These are phyloP conservation scores for Sungouiozyma intestinalis DNA, from an alignment of 805 yeast species.

Conservation along the genomic window DNA sequence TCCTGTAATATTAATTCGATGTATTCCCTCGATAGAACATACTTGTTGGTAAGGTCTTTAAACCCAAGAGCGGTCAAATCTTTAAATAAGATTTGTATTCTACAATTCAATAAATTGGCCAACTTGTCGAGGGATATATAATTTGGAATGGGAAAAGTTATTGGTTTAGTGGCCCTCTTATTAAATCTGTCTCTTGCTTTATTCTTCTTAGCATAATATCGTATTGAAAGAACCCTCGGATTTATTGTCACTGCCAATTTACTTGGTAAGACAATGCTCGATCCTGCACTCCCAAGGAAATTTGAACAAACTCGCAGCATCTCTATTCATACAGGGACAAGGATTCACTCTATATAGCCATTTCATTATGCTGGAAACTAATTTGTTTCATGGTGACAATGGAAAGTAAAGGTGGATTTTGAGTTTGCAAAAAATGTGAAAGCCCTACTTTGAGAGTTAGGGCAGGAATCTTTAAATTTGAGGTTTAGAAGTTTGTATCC, in stretches of 20 bases:
- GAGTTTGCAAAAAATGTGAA: too few relatives aligned
- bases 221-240: too few relatives aligned
- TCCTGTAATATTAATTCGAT: conserved; percentile 85
- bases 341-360: too few relatives aligned
- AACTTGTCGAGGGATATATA: conserved; percentile 72
- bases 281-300: too few relatives aligned
- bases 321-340: too few relatives aligned
- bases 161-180: conserved; percentile 10
- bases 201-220: conserved; percentile 12
- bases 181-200: conserved; percentile 2
- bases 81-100: conserved; percentile 47
- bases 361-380: too few relatives aligned
- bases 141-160: conserved; percentile 45
- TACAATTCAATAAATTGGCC: conserved; percentile 58
- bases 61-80: conserved; percentile 64
- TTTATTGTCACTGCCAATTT: too few relatives aligned
- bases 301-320: too few relatives aligned
- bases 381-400: too few relatives aligned
- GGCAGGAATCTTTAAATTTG: neutral
- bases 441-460: neutral
- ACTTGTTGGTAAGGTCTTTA: conserved; percentile 55
- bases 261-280: too few relatives aligned
- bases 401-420: too few relatives aligned
- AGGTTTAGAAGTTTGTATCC: too few relatives aligned
- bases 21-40: conserved; percentile 76